These are phyloP conservation scores for Myochromella boudieri DNA, from an alignment of 768 basidiomycete species.

Conservation along the genomic window DNA sequence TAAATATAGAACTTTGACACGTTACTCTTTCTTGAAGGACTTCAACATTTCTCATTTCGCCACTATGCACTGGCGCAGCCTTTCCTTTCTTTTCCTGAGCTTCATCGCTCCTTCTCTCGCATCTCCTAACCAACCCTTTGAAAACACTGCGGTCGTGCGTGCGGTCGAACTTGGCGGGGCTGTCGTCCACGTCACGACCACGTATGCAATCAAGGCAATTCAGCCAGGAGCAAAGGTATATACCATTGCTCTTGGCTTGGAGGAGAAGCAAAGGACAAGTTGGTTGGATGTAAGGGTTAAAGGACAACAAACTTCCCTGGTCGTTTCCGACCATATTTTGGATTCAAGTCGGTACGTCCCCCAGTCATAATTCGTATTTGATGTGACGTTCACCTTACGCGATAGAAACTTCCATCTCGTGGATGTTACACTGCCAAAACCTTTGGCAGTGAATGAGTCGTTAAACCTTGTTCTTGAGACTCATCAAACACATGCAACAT, in stretches of 20 bases:
- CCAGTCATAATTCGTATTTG: not conserved
- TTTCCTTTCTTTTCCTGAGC: slow-evolving; percentile 47
- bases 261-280: slow-evolving; percentile 67
- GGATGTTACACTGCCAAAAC: slow-evolving; percentile 61
- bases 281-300: slow-evolving; percentile 83
- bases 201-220: slow-evolving; percentile 79
- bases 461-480: slow-evolving; percentile 79
- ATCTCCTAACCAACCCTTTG: slow-evolving; percentile 55
- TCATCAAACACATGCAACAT: slow-evolving; percentile 74
- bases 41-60: slow-evolving; percentile 11
- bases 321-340: slow-evolving; percentile 46
- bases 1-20: slow-evolving; percentile 29
- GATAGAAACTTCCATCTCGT: slow-evolving; percentile 50
- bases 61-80: slow-evolving; percentile 43
- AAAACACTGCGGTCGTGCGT: slow-evolving; percentile 88
- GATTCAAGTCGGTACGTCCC: slow-evolving; percentile 50
- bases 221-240: slow-evolving; percentile 61
- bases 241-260: slow-evolving; percentile 61
- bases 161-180: slow-evolving; percentile 89
- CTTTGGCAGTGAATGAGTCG: slow-evolving; percentile 58
- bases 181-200: slow-evolving; percentile 84
- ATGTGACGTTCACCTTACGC: slow-evolving; percentile 12
- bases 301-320: slow-evolving; percentile 57
- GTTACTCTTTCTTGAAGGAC: slow-evolving; percentile 32
- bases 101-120: slow-evolving; percentile 38